Base-by-base conservation (phyloP, 2,329 filamentous ascomycete species). In the Paecilomyces niveus region DNA sequence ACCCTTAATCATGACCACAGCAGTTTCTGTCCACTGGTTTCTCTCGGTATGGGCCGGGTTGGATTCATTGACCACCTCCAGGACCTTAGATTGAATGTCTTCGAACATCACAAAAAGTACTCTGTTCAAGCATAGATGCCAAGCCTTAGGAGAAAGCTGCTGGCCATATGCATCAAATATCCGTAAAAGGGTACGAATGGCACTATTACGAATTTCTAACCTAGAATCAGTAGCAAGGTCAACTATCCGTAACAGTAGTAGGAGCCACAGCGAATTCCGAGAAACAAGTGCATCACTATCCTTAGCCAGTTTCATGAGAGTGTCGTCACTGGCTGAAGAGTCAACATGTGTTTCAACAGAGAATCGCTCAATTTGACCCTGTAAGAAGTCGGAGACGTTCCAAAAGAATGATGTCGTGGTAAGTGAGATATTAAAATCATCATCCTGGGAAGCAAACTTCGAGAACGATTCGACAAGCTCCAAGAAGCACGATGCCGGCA, bases 401-500 rank as follows among this genome's bases (percentile, higher is more conserved):
- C 92, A 97, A 72, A 96, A 96, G 69, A 96, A 94, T 0, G 93
- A 96, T 8, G 96, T 90, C 1, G 92, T 94, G 33, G 94, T 97
- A 26, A 99, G 80, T 0, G 93, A 93, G 67, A 97, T 95, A 65
- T 99, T 99, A 39, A 99, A 81, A 69, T 99, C 94, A 64, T 96
- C 90, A 63, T 88, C 83, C 72, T 99, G 94, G 0, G 87, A 88
- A 65, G 90, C 92, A 73, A 97, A 99, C 63, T 89, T 88, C 68
- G 91, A 90, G 22, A 99, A 83, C 10, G 92, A 91, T 75, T 96
- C 89, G 61, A 97, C 86, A 15, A 99, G 82, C 59, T 87, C 84
- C 60, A 87, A 81, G 72, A 88, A 90, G 77, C 83, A 97, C 54
- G 80, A 83, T 70, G 84, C 85, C 53, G 85, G 89, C 58, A 87